phyloP scores from a whole-genome alignment of 164 flowering plant genomes.

The Nelumbo lutea region DNA sequence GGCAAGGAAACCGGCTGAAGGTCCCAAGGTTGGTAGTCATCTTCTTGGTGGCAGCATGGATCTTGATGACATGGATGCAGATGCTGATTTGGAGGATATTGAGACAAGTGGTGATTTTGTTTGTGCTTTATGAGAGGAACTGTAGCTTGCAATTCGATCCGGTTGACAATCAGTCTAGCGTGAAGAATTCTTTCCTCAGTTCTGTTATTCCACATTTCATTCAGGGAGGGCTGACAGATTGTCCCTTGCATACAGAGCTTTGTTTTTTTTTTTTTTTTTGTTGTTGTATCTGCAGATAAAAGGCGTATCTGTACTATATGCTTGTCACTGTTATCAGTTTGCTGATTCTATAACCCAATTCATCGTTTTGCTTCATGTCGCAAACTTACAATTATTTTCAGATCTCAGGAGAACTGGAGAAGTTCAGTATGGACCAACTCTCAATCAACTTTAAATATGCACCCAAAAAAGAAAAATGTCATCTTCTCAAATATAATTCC shows the following conservation, averaged over 20 bases:
- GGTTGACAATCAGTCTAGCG: slow-evolving; percentile 2
- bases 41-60: slow-evolving; percentile 61
- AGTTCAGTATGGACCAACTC: no score
- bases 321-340: background rate
- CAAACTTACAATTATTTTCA: background rate
- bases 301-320: background rate
- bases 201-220: background rate
- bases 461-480: no score
- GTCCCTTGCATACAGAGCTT: background rate
- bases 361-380: background rate
- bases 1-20: slow-evolving; percentile 48
- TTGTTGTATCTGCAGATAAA: background rate
- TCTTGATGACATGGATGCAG: slow-evolving; percentile 66
- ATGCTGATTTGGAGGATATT: slow-evolving; percentile 65
- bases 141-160: background rate
- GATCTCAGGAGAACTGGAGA: no score
- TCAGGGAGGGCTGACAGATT: background rate
- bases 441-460: no score
- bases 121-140: slow-evolving; percentile 41
- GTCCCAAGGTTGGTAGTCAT: slow-evolving; percentile 28
- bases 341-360: background rate
- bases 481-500: no score
- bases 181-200: slow-evolving; percentile 4
- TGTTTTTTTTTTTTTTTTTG: background rate
- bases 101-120: slow-evolving; percentile 80